Percentiles rank a stretch among this genome's conserved stretches.
Conservation (phyloP, 345 rosid species). For the Syzygium aqueum region DNA sequence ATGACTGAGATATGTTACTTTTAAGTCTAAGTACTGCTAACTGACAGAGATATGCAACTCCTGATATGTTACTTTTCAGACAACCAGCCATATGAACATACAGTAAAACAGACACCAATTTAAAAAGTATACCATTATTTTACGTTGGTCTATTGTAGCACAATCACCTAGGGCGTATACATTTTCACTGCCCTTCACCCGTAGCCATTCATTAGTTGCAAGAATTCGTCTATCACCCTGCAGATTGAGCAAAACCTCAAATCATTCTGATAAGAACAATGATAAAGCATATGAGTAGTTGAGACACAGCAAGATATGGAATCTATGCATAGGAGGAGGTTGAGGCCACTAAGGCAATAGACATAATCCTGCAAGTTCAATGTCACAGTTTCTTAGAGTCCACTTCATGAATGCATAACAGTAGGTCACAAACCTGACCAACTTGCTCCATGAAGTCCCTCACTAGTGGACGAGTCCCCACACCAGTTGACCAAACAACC, state of each 20-base stretch:
- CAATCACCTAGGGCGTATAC: conserved; percentile 95
- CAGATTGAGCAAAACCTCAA: conserved; percentile 1
- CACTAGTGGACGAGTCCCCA: conserved; percentile 72
- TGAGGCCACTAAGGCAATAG: not conserved
- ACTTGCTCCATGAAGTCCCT: conserved; percentile 83
- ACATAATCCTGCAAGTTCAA: not conserved
- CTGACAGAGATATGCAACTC: no score
- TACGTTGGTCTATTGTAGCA: conserved; percentile 85
- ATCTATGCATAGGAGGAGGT: not conserved
- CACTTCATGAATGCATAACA: not conserved
- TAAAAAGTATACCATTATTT: conserved; percentile 50
- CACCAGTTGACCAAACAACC: conserved; percentile 92
- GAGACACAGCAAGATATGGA: not conserved
- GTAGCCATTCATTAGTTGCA: conserved; percentile 86
- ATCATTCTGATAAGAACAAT: not conserved
- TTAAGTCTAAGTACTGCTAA: not conserved
- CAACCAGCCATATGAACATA: not conserved
- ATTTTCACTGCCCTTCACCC: conserved; percentile 68
- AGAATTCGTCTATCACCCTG: conserved; percentile 65
- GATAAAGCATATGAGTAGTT: not conserved
- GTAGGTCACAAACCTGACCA: conserved; percentile 50
- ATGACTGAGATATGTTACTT: not conserved
- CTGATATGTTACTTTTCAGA: not conserved
- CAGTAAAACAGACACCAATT: not conserved
- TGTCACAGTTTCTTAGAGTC: not conserved